A percentile compares a stretch with the other conserved stretches of the same genome.
phyloP scores from a whole-genome alignment of 1,139 yeast species.

The Debaryomyces robertsiae region DNA sequence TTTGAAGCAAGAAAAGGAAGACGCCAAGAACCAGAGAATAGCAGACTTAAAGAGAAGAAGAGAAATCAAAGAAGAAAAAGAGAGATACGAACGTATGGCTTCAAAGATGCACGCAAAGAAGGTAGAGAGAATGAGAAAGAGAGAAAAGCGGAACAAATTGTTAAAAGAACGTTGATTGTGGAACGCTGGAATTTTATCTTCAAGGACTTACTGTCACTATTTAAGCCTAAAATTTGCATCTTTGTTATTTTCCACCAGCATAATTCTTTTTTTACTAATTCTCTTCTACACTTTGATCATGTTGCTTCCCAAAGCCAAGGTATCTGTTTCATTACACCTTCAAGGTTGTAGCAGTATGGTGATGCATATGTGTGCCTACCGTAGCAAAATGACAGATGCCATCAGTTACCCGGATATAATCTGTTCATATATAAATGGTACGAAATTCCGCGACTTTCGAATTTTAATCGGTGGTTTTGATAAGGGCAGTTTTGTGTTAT shows the following conservation, averaged over 20 bases:
- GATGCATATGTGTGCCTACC: slow-evolving; percentile 2
- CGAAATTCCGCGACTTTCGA: slow-evolving; percentile 3
- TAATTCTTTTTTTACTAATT: not conserved
- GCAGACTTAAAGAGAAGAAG: slow-evolving; percentile 63
- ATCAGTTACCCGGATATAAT: slow-evolving; percentile 11
- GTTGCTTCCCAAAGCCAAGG: not conserved
- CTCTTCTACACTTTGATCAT: not conserved
- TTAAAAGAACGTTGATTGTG: slow-evolving; percentile 60
- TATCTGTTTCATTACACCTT: not conserved
- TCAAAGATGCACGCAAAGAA: slow-evolving; percentile 76
- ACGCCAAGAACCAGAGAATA: slow-evolving; percentile 50
- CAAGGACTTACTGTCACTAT: too few species aligned
- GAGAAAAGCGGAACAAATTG: slow-evolving; percentile 79
- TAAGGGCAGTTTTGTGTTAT: slow-evolving; percentile 7
- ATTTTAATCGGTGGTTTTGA: slow-evolving; percentile 3
- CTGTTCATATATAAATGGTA: slow-evolving; percentile 6
- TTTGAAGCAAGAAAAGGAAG: slow-evolving; percentile 63
- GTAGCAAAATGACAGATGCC: not conserved
- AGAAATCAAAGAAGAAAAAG: slow-evolving; percentile 72
- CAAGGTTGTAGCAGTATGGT: slow-evolving; percentile 2
- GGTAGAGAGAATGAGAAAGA: slow-evolving; percentile 76
- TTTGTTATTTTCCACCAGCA: not conserved
- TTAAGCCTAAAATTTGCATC: not conserved
- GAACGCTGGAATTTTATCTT: too few species aligned
- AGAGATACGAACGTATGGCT: slow-evolving; percentile 70